These are phyloP conservation scores for Colletotrichum lupini DNA, from an alignment of 2,329 filamentous ascomycete genomes.

Conservation along the genomic window DNA sequence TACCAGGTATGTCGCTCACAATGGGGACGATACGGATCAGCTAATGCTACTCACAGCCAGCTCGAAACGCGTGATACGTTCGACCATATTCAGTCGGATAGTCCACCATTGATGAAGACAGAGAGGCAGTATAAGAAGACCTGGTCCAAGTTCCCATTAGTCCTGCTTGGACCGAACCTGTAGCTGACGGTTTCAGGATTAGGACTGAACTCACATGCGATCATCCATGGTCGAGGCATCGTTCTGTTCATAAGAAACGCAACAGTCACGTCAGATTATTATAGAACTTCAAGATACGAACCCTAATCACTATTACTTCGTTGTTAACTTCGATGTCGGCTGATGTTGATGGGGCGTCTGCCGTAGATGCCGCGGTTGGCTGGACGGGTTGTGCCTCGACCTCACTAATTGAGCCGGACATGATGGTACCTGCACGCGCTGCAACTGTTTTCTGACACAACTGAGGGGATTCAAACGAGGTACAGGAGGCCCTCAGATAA, in stretches of 20 bases:
- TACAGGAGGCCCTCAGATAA: background rate
- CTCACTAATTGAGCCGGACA: background rate
- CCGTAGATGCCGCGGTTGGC: background rate
- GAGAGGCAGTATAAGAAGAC: background rate
- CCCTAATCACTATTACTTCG: background rate
- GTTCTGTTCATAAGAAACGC: background rate
- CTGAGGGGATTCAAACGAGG: no score
- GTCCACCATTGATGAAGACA: conserved; percentile 11
- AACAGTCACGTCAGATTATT: background rate
- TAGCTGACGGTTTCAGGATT: no score
- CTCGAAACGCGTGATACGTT: conserved; percentile 24
- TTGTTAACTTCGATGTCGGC: background rate
- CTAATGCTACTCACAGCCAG: conserved; percentile 1
- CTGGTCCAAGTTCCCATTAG: background rate
- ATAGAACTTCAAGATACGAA: background rate
- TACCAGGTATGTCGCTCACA: background rate
- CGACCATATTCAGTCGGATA: conserved; percentile 26
- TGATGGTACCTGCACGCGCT: background rate
- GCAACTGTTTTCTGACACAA: no score
- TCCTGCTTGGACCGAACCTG: background rate
- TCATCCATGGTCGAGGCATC: background rate
- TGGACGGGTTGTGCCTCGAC: background rate
- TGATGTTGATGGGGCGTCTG: background rate
- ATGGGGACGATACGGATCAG: background rate
- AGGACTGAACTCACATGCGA: background rate